These are phyloP conservation scores for Calocera cornea DNA, from an alignment of 768 basidiomycete genomes.

Conservation along the genomic window DNA sequence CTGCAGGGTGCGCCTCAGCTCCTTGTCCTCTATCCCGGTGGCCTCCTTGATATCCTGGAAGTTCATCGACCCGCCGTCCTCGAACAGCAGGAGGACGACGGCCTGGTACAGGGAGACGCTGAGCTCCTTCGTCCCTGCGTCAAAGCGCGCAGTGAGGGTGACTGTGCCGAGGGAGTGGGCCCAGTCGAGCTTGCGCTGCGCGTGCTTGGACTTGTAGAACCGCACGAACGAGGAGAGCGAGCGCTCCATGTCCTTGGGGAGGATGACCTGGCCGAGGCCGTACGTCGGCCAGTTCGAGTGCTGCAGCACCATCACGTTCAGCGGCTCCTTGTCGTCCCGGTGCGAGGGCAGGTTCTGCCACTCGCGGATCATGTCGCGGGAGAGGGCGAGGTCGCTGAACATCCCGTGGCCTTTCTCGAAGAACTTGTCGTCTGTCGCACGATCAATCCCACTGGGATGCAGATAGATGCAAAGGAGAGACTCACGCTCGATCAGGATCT, in stretches of 20 bases:
- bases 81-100: constrained; percentile 70
- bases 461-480: constrained; percentile 16
- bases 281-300: constrained; percentile 68
- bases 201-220: constrained; percentile 71
- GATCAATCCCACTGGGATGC: neutral
- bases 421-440: neutral
- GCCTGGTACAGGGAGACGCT: constrained; percentile 85
- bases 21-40: constrained; percentile 61
- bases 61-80: constrained; percentile 33
- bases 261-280: constrained; percentile 25
- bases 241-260: constrained; percentile 58
- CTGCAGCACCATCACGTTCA: constrained; percentile 73
- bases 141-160: constrained; percentile 58
- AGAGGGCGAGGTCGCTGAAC: constrained; percentile 81
- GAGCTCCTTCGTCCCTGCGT: constrained; percentile 62
- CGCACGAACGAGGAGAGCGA: constrained; percentile 47
- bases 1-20: constrained; percentile 75
- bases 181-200: constrained; percentile 67
- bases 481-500: constrained; percentile 70
- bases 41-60: constrained; percentile 55
- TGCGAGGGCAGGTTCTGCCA: constrained; percentile 37
- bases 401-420: constrained; percentile 83
- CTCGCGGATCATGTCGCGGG: constrained; percentile 55
- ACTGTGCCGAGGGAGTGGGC: constrained; percentile 77
- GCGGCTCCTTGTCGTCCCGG: constrained; percentile 29